Conservation (phyloP, 2,329 filamentous ascomycete genomes). For the Anisogramma anomala region DNA sequence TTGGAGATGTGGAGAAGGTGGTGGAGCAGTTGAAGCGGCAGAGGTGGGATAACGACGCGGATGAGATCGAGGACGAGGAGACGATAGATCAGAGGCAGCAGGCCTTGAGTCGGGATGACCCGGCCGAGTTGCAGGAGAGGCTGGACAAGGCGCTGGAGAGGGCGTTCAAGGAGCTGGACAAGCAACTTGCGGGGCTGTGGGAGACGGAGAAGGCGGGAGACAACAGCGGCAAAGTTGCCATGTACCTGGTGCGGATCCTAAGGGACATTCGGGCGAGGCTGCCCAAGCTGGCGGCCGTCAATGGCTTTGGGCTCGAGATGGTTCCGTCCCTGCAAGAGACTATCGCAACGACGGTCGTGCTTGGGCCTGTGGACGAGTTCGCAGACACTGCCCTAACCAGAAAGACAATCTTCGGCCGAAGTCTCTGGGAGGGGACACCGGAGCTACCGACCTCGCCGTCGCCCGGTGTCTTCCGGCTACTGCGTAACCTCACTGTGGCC, state of each 20-base stretch:
- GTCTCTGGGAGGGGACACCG: constrained; percentile 71
- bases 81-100: constrained; percentile 55
- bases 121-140: constrained; percentile 24
- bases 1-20: constrained; percentile 53
- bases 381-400: constrained; percentile 29
- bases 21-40: constrained; percentile 55
- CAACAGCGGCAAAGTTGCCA: constrained; percentile 41
- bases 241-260: constrained; percentile 62
- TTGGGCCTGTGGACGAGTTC: constrained; percentile 38
- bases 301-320: constrained; percentile 47
- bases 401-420: constrained; percentile 45
- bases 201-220: constrained; percentile 31
- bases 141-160: constrained; percentile 23
- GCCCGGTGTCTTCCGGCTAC: constrained; percentile 57
- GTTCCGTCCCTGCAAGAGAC: constrained; percentile 53
- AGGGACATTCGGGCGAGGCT: constrained; percentile 61
- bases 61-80: constrained; percentile 64
- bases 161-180: constrained; percentile 38
- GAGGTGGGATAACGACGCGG: constrained; percentile 65
- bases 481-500: constrained; percentile 50
- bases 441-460: constrained; percentile 69
- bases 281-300: constrained; percentile 39
- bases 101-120: constrained; percentile 53
- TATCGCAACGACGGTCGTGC: constrained; percentile 43
- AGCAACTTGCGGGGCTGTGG: constrained; percentile 42